Base-by-base conservation (phyloP, 176 grass and related monocot species). In the Typha latifolia region DNA sequence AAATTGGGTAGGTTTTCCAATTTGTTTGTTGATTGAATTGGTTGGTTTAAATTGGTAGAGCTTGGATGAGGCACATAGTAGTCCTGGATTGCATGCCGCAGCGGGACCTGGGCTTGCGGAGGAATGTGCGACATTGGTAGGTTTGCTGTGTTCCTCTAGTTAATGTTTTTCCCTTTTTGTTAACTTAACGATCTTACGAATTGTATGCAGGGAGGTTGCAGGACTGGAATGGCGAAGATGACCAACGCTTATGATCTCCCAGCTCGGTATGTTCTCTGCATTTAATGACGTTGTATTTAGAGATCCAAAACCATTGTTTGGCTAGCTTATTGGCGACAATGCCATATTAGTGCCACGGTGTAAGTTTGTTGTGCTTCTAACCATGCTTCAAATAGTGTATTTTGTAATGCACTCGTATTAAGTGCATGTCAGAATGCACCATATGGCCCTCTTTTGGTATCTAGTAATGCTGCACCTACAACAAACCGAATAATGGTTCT, bases 211-310 rank as follows among this genome's bases (percentile, higher is more conserved):
- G 88, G 93, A 21, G 93, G 93, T 3, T 97, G 93, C 72, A 76
- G 88, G 31, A 97, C 93, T 55, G 88, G 88, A 55, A 92, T 89
- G 93, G 93, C 85, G 1, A 92, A 97, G 82, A 92, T 97, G 73
- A 90, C 93, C 50, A 90, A 97, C 68, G 93, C 88, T 2, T 93
- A 93, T 70, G 89, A 99, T 78, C 81, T 99, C 4, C 83, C 89
- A 67, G 78, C 89, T 34, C 86, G 94, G 94, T 93, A 47, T 16
- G 63, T 66, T 63, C 47, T 66, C 53, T 65, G 53, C 27, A n/a
- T 29, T 52, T 51, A 14, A 11, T 26, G 62, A 14, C 12, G 18
- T 67, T 47, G 2, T 10, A 24, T 26, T 69, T 68, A 10, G 27
- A 70, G 49, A 43, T 71, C 12, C 63, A 72, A 14, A 26, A 16